Base-by-base conservation (phyloP, 768 basidiomycete genomes). In the Pisolithus microcarpus region DNA sequence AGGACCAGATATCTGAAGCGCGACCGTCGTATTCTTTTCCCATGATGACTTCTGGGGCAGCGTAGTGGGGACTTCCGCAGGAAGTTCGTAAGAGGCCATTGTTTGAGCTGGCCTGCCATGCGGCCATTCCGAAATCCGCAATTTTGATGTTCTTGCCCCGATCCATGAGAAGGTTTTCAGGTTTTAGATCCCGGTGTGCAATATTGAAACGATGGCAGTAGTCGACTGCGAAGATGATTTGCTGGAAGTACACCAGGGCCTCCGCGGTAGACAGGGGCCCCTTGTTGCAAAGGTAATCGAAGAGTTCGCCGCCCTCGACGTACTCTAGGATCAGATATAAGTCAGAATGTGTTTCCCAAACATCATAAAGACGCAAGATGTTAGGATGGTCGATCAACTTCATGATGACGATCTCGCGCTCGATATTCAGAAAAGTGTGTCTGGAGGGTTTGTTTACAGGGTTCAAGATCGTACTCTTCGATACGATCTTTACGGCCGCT, bases 41-140 rank as follows among this genome's bases (percentile, higher is more conserved):
- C 65, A 79, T 76, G 55, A 95, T 80, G 51, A 97, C 84, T 70
- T 97, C 94, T 0, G 94, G 93, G 11, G 89, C 88, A 16, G 92
- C 92, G 53, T 98, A 96, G 65, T 96, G 94, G 50, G 93, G 93
- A 58, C 88, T 91, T 28, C 94, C 94, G 58, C 94, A 96, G 21
- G 87, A 86, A 0, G 93, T 96, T 59, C 78, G 78, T 46, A 96
- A 75, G 65, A 83, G 64, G 15, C 75, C 70, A 38, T 76, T 73
- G 11, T 70, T 74, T 46, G 76, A 75, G 53, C 79, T 78, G 23
- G 71, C 75, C 67, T 92, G 88, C 85, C 89, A 93, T 31, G 88
- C 87, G 3, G 93, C 92, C 89, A 96, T 93, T n/a, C 94, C 93
- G 64, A 96, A 94, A 69, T 97, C 94, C 2, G 90, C 92, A 31